Base-by-base conservation (phyloP, 208 protist species). In the Acanthamoeba castellanii region DNA sequence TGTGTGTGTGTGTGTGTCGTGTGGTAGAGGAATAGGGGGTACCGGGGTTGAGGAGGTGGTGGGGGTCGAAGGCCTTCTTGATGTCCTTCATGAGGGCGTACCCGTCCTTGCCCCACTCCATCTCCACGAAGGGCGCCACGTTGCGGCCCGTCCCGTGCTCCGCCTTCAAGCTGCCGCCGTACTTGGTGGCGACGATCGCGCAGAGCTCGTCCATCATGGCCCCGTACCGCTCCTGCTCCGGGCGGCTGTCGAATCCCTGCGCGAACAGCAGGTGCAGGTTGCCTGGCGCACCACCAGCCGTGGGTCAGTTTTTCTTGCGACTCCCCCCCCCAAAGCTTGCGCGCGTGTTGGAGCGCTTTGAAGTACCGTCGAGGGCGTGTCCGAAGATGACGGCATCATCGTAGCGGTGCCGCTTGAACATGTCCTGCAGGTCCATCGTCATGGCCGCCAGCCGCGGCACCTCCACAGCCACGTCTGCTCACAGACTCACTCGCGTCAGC, bases 191-290 rank as follows among this genome's bases (percentile, higher is more conserved):
- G 14, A 97, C 95, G 25, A 95, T 93, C 25, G 95, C 9, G 90
- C 82, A 95, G 11, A 97, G 82, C n/a, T 94, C 72, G 37, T 96
- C 70, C 96, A 97, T 96, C 94, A 97, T 90, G 76, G 82, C 74
- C 2, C 84, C 74, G 70, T 95, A 97, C n/a, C 94, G 81, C 72
- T 94, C 32, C 55, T 95, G 27, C 68, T 97, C 95, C 30, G n/a
- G 50, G 2, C 92, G 22, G 37, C 55, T 95, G 52, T 96, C 82
- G 81, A 96, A 96, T 14, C 61, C 42, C 72, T 97, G 96, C n/a
- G 95, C 93, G 68, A 97, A 96, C 32, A 97, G 76, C 20, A 97
- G 59, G 81, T 97, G 96, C 0, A 97, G 76, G 70, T 97, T 97
- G 14, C 70, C 70, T 78, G 70, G n/a, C n/a, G n/a, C n/a, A n/a